phyloP scores from a whole-genome alignment of 2,329 filamentous ascomycete genomes.

The Fonsecaea monophora region DNA sequence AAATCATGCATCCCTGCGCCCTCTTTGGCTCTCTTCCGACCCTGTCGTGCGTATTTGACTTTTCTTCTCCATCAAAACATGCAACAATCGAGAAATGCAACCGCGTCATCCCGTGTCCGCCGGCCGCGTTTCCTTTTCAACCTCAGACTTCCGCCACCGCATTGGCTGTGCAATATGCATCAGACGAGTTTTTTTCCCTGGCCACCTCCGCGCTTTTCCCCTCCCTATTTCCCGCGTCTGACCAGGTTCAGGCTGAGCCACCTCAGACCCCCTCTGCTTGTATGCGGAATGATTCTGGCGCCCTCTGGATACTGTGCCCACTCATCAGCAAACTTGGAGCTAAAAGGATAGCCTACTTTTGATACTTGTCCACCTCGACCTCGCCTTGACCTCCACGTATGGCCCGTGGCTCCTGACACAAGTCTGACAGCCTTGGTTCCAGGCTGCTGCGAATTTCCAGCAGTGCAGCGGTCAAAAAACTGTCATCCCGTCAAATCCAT shows the following conservation, averaged over 20 bases:
- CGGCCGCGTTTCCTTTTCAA: conserved; percentile 8
- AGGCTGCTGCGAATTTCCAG: conserved; percentile 16
- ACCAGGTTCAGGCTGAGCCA: conserved; percentile 22
- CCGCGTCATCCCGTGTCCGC: conserved; percentile 23
- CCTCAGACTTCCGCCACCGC: background rate
- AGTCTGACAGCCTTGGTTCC: conserved; percentile 17
- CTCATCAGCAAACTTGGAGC: conserved; percentile 13
- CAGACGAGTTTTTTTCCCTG: background rate
- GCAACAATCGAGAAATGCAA: conserved; percentile 14
- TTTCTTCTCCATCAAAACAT: background rate
- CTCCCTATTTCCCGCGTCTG: conserved; percentile 12
- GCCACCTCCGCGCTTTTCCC: conserved; percentile 7
- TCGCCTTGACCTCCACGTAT: conserved; percentile 13
- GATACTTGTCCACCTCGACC: conserved; percentile 18
- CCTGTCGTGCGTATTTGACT: background rate
- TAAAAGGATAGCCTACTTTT: conserved; percentile 10
- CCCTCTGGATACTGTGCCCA: conserved; percentile 5
- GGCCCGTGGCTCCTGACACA: conserved; percentile 1
- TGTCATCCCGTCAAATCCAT: background rate
- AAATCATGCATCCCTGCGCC: background rate
- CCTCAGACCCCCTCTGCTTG: conserved; percentile 4
- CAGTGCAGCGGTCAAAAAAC: conserved; percentile 1
- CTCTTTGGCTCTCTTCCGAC: background rate
- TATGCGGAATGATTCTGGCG: background rate
- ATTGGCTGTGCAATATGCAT: background rate